phyloP scores from a whole-genome alignment of 1,284 basidiomycete species.

The Stereum hirsutum region DNA sequence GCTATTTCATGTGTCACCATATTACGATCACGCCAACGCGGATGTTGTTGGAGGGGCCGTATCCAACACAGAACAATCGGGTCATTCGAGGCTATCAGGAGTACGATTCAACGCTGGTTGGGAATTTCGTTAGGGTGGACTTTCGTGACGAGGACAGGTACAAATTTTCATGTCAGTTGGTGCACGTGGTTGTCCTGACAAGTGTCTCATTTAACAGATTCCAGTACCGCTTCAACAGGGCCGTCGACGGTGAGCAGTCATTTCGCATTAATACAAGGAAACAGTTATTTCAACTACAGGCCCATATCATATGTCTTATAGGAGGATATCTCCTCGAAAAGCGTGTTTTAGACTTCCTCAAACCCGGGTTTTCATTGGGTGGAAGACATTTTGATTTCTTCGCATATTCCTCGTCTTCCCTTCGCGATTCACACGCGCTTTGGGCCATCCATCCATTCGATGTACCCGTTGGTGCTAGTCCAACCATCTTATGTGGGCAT shows the following conservation, averaged over 20 bases:
- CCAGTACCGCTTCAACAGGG: slow-evolving; percentile 50
- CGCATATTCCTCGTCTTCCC: slow-evolving; percentile 60
- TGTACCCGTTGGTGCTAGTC: slow-evolving; percentile 20
- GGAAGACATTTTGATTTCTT: slow-evolving; percentile 65
- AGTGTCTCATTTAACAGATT: too few species aligned
- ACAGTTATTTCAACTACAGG: too few species aligned
- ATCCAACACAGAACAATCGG: slow-evolving; percentile 50
- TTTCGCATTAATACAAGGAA: too few species aligned
- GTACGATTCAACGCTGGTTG: slow-evolving; percentile 22
- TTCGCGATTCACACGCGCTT: slow-evolving; percentile 59
- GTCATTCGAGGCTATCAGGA: slow-evolving; percentile 48
- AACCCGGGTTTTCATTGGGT: slow-evolving; percentile 50
- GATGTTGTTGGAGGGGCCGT: slow-evolving; percentile 64
- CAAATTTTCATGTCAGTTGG: too few species aligned
- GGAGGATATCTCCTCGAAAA: slow-evolving; percentile 51
- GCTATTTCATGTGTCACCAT: slow-evolving; percentile 41
- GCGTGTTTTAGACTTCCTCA: slow-evolving; percentile 50
- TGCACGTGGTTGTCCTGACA: too few species aligned
- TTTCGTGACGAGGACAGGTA: slow-evolving; percentile 69
- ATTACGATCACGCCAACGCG: slow-evolving; percentile 63
- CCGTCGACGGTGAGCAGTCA: slow-evolving; percentile 28
- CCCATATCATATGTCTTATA: too few species aligned
- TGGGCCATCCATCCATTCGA: slow-evolving; percentile 63
- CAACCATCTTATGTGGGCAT: too few species aligned
- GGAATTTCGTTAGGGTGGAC: slow-evolving; percentile 67